phyloP scores from a whole-genome alignment of 2,329 filamentous ascomycete genomes.

The Xylaria sp. region DNA sequence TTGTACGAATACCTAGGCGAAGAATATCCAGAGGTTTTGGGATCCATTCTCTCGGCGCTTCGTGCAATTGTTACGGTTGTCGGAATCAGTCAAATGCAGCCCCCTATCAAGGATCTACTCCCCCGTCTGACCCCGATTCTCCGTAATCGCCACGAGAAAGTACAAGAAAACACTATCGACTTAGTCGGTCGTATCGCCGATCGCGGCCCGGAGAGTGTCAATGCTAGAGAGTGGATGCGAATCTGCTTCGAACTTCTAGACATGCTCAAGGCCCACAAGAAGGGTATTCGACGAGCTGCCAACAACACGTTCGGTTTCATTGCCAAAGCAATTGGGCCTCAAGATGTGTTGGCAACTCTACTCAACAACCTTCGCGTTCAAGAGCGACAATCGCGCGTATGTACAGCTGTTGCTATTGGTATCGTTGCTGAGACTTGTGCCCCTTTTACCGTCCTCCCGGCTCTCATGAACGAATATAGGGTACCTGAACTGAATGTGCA shows the following conservation, averaged over 20 bases:
- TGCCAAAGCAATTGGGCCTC: constrained; percentile 97
- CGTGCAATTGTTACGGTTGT: constrained; percentile 98
- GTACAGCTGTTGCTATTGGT: constrained; percentile 97
- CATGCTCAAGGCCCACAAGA: constrained; percentile 99
- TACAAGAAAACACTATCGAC: constrained; percentile 99
- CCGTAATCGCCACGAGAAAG: constrained; percentile 97
- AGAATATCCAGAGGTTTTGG: constrained; percentile 97
- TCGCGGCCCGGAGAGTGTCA: constrained; percentile 94
- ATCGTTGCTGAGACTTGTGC: constrained; percentile 99
- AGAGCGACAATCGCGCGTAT: constrained; percentile 97
- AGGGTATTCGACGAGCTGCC: constrained; percentile 95
- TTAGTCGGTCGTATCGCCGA: constrained; percentile 97
- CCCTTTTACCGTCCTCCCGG: constrained; percentile 97
- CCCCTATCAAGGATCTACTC: constrained; percentile 94
- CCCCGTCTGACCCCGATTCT: constrained; percentile 97
- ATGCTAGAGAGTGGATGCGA: constrained; percentile 98
- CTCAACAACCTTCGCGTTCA: constrained; percentile 97
- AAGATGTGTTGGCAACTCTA: constrained; percentile 94
- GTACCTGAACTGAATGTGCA: constrained; percentile 98
- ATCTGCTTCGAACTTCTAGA: constrained; percentile 99
- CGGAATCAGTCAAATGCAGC: constrained; percentile 97
- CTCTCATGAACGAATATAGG: constrained; percentile 98
- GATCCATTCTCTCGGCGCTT: constrained; percentile 93
- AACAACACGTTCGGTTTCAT: constrained; percentile 99
- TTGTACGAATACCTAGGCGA: constrained; percentile 98